A percentile compares a stretch with the other conserved stretches of the same genome.
phyloP scores from a whole-genome alignment of 2,329 filamentous ascomycete genomes.

The Xylariales sp. region DNA sequence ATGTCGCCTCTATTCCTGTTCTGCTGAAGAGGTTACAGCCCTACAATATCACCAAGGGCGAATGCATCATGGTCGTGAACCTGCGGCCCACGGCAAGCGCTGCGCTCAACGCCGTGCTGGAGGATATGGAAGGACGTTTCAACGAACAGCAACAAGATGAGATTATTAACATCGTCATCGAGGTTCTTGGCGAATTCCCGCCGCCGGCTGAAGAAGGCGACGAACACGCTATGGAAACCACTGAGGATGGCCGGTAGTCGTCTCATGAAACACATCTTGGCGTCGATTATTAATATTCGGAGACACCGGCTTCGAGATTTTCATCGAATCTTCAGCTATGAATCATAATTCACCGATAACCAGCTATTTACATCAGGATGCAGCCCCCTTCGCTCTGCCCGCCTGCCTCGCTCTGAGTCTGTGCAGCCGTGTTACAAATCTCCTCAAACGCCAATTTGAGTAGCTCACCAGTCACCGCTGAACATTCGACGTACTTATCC shows the following conservation, averaged over 20 bases:
- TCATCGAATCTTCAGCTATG: not conserved
- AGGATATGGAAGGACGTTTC: slow-evolving; percentile 73
- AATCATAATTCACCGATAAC: slow-evolving; percentile 1
- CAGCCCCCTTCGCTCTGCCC: slow-evolving; percentile 69
- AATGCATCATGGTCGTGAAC: slow-evolving; percentile 76
- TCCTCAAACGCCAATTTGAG: slow-evolving; percentile 69
- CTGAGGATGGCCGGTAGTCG: slow-evolving; percentile 37
- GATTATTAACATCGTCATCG: slow-evolving; percentile 66
- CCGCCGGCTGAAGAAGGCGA: slow-evolving; percentile 50
- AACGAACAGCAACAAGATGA: slow-evolving; percentile 67
- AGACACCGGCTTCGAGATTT: not conserved
- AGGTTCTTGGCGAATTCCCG: slow-evolving; percentile 67
- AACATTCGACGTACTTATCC: slow-evolving; percentile 74
- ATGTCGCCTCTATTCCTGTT: slow-evolving; percentile 60
- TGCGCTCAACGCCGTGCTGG: slow-evolving; percentile 71
- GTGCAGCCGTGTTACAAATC: slow-evolving; percentile 66
- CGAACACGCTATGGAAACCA: slow-evolving; percentile 54
- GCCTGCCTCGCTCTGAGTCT: slow-evolving; percentile 58
- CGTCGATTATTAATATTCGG: not conserved
- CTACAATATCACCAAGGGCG: slow-evolving; percentile 74
- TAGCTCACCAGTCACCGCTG: slow-evolving; percentile 69
- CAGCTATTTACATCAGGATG: slow-evolving; percentile 39
- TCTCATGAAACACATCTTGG: not conserved
- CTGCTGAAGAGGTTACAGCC: slow-evolving; percentile 67
- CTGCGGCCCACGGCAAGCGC: slow-evolving; percentile 68